Evolutionary conservation across 257 asterid genomes (phyloP), one percentile per base, ranked within the genome.

Genomic region (Primulina huaijiensis): DNA sequence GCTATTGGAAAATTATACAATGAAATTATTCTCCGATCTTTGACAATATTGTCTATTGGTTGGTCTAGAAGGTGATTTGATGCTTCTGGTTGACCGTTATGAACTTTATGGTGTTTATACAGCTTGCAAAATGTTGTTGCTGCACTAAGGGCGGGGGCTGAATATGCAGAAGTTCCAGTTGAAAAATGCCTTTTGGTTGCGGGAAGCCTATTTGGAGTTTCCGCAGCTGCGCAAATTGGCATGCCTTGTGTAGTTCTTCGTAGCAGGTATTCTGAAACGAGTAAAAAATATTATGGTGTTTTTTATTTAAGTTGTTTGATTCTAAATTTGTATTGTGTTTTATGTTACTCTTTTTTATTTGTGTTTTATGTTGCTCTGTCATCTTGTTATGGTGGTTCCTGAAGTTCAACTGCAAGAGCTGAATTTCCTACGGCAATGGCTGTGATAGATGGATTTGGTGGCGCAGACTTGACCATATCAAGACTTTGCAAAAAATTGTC

Each of bases 61-160:
- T 56, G 58, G 52, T 12, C 6, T 59, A 7, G 46, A 11, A 64
- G 43, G 16, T 50, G 20, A 59, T 65, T 74, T 17, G 17, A 20
- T 17, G 35, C 63, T 60, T 60, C 37, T 74, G 35, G 60, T 21
- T 17, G 11, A 72, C 20, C 58, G 3, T 52, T 12, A 46, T 35
- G 34, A 31, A 8, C 33, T 65, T 3, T 1, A 23, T 14, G 16
- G 38, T 58, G 59, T 68, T 79, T 63, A n/a, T 80, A 30, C 83
- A 90, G 98, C 84, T 72, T 85, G 81, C 84, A 92, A 67, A 66
- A 74, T 68, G 79, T 85, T 52, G 85, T 90, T 65, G 90, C 94
- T 74, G 82, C 97, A n/a, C 71, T 90, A 67, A 84, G 96, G 73
- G 96, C 97, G 11, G 97, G 90, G 57, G 94, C 92, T 27, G 97